These are phyloP conservation scores for Phytophthora melonis DNA, from an alignment of 352 stramenopile species.

Conservation along the genomic window DNA sequence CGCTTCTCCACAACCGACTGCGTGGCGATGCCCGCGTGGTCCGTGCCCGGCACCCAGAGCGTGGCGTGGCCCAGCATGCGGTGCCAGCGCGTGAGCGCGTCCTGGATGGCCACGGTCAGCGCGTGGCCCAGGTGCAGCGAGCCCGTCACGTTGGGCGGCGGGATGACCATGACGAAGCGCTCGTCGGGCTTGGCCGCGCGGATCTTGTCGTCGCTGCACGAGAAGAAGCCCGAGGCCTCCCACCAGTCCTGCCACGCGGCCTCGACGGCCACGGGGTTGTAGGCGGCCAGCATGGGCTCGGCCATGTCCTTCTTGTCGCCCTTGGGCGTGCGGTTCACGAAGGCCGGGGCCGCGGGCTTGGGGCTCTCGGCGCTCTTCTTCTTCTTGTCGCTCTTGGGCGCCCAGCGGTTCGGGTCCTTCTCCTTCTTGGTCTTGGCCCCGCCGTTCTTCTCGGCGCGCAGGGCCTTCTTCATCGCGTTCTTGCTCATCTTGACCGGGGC, in stretches of 20 bases:
- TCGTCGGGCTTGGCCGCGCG: slow-evolving; percentile 81
- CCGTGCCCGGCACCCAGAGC: slow-evolving; percentile 97
- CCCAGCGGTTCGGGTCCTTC: slow-evolving; percentile 94
- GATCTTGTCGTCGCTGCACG: slow-evolving; percentile 90
- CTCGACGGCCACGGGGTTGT: slow-evolving; percentile 98
- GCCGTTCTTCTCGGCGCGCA: slow-evolving; percentile 85
- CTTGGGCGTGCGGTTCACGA: slow-evolving; percentile 95
- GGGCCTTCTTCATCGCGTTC: slow-evolving; percentile 96
- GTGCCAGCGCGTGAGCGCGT: slow-evolving; percentile 98
- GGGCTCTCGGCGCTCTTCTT: slow-evolving; percentile 78
- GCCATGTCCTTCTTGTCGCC: slow-evolving; percentile 96
- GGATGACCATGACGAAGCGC: slow-evolving; percentile 98
- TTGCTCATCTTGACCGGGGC: slow-evolving; percentile 92
- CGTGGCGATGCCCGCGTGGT: slow-evolving; percentile 99
- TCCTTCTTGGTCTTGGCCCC: slow-evolving; percentile 93
- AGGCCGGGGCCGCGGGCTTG: slow-evolving; percentile 48
- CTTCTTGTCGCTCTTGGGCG: slow-evolving; percentile 89
- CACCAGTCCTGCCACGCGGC: slow-evolving; percentile 99
- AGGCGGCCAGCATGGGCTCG: slow-evolving; percentile 92
- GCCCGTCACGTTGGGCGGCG: slow-evolving; percentile 87
- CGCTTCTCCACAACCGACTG: slow-evolving; percentile 94
- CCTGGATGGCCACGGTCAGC: slow-evolving; percentile 98
- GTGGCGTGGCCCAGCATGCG: slow-evolving; percentile 98
- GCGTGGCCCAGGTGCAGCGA: slow-evolving; percentile 98
- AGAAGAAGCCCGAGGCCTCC: slow-evolving; percentile 97